Conservation (phyloP, 108 stramenopile species). For the Skeletonema potamos region DNA sequence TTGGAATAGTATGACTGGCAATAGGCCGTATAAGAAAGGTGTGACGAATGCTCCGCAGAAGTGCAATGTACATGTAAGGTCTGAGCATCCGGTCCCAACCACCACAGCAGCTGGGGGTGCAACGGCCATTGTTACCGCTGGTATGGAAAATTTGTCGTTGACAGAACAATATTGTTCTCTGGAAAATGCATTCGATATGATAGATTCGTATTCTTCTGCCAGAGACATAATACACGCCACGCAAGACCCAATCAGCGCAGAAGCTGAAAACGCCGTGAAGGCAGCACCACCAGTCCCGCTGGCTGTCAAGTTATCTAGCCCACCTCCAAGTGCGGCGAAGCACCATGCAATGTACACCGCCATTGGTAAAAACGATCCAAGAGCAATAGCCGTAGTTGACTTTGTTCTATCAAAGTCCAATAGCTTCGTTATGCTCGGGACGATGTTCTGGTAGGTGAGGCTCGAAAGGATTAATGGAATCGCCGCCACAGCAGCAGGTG, state of each 20-base stretch:
- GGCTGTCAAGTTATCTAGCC: constrained; percentile 30
- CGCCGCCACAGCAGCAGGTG: constrained; percentile 21
- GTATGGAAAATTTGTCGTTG: constrained; percentile 25
- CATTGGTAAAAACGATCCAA: constrained; percentile 69
- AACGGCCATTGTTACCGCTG: constrained; percentile 23
- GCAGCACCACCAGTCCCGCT: constrained; percentile 37
- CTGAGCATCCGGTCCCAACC: constrained; percentile 14
- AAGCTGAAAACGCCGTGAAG: constrained; percentile 57
- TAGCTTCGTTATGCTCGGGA: constrained; percentile 68
- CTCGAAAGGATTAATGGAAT: constrained; percentile 59
- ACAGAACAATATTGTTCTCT: constrained; percentile 5
- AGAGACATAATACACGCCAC: constrained; percentile 58
- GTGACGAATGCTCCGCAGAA: constrained; percentile 34
- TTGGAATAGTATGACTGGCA: constrained; percentile 27
- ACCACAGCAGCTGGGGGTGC: constrained; percentile 26
- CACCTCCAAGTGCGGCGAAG: constrained; percentile 61
- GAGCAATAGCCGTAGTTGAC: constrained; percentile 45
- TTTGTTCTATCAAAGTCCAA: constrained; percentile 67
- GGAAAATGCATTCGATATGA: constrained; percentile 10
- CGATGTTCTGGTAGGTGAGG: constrained; percentile 78
- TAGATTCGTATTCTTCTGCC: constrained; percentile 65
- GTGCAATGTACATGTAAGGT: constrained; percentile 35
- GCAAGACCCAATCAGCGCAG: constrained; percentile 59
- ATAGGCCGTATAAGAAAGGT: constrained; percentile 34
- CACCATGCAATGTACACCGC: constrained; percentile 75